Evolutionary conservation across 2,329 filamentous ascomycete species (phyloP), one percentile per base, ranked within the genome.

Genomic region (Exophiala sp.): DNA sequence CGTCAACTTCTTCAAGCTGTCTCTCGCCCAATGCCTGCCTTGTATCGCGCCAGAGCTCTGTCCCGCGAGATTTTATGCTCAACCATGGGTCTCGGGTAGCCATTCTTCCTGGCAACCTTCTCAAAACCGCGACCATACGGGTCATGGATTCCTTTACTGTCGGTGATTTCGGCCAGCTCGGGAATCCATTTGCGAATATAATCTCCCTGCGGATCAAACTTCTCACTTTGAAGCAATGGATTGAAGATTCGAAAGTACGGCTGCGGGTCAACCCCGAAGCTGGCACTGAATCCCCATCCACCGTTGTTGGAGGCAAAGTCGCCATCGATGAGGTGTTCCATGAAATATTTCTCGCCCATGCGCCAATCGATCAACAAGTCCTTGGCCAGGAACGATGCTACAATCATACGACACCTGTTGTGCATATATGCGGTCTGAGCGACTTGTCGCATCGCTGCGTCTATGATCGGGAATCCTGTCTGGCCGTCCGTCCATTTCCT

Each of bases 191-290:
- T 83, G 35, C 87, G 79, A 52, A 96, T 95, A 67, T 92, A 96
- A 12, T 83, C 82, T 0, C 90, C 91, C 0, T 86, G 76, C 0
- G 80, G 75, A 66, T 96, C 91, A 63, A 95, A 95, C 70, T 87
- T 91, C 76, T 94, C 88, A 62, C 87, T 89, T 74, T 96, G 91
- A 14, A 89, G 72, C 41, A 90, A 68, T 0, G 91, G 91, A 64
- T 95, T 96, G 72, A 96, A 96, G 47, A 96, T 88, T 5, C 90
- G 80, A 60, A 96, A 96, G 67, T 95, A 96, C 0, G 91, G 90
- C 70, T 95, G 88, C 1, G 89, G 88, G 68, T 95, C 89, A 5
- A 91, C 88, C 1, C 89, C 87, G 0, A 85, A 85, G 14, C 78
- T 82, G 3, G 86, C 84, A 20, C 78, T 71, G 61, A 85, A 86